Base-by-base conservation (phyloP, 495 filamentous ascomycete genomes). In the Aspergillus haitiensis region DNA sequence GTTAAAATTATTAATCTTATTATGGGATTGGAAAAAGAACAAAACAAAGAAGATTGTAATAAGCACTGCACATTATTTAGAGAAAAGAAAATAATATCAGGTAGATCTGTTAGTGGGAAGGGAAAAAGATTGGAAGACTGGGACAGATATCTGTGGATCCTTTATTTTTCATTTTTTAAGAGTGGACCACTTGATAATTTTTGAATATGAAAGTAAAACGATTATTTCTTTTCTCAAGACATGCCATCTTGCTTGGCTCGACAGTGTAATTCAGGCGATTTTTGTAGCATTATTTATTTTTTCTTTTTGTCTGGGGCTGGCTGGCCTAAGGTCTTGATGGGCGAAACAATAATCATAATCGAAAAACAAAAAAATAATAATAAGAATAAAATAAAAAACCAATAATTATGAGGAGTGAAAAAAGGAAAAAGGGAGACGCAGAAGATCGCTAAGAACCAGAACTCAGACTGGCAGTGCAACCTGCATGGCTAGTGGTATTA, bases 381-480 rank as follows among this genome's bases (percentile, higher is more conserved):
- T 0, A 59, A 52, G 15, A 27, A 40, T 34, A 48, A 42, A 54
- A 49, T 13, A 8, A 42, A 51, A 27, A 40, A 50, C 40, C 12
- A 52, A 59, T 40, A 49, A 39, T 2, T 52, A 52, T 15, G n/a
- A 40, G 34, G 39, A 42, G 48, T 33, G 9, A 59, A 50, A 0
- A 49, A 55, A 11, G 13, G 34, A 51, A 18, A 16, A 51, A 21
- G 18, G 49, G 16, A 47, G 18, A 39, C 33, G 18, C 18, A 56
- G 60, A 57, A 18, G 59, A 57, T 62, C 60, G 34, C 54, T 52
- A 47, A 60, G 13, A 49, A 16, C 18, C 36, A 60, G 13, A 49
- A 16, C 18, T 44, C 35, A 58, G 58, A 57, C 59, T 21, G 57
- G 58, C 58, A 56, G 53, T 60, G 56, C 62, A 59, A 45, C 42